Percentiles rank a stretch among this genome's conserved stretches.
phyloP scores from a whole-genome alignment of 345 rosid species.

The Adansonia digitata region DNA sequence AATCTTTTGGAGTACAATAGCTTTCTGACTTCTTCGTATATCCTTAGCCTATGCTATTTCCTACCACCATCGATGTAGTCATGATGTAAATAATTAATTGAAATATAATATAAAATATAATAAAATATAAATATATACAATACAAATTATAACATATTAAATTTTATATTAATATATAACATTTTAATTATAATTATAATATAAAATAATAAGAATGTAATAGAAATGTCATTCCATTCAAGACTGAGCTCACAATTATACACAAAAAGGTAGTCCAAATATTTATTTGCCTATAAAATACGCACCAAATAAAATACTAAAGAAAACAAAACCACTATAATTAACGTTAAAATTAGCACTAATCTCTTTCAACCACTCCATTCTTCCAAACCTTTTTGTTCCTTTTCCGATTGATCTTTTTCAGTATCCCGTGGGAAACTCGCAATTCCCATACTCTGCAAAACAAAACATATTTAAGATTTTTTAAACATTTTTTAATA shows the following conservation, averaged over 20 bases:
- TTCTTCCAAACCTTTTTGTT: not conserved
- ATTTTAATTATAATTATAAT: too few species aligned
- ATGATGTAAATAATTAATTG: too few species aligned
- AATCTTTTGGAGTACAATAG: too few species aligned
- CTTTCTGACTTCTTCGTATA: too few species aligned
- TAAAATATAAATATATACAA: too few species aligned
- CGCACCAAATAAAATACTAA: not conserved
- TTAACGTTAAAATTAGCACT: not conserved
- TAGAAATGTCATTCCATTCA: not conserved
- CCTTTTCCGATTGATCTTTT: not conserved
- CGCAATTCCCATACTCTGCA: conserved; percentile 60
- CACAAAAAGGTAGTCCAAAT: not conserved
- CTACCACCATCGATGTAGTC: too few species aligned
- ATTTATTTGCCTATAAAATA: not conserved
- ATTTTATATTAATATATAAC: too few species aligned
- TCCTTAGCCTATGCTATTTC: too few species aligned
- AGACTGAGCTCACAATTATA: not conserved
- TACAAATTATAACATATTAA: too few species aligned
- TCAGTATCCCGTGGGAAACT: conserved; percentile 61
- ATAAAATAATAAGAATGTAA: too few species aligned
- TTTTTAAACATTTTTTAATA: too few species aligned
- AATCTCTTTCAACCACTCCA: not conserved
- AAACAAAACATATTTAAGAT: not conserved
- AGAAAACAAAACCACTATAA: not conserved
- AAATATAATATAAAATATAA: too few species aligned